Evolutionary conservation across 2,329 filamentous ascomycete species (phyloP), one percentile per base, ranked within the genome.

Genomic region (Pseudopithomyces chartarum): DNA sequence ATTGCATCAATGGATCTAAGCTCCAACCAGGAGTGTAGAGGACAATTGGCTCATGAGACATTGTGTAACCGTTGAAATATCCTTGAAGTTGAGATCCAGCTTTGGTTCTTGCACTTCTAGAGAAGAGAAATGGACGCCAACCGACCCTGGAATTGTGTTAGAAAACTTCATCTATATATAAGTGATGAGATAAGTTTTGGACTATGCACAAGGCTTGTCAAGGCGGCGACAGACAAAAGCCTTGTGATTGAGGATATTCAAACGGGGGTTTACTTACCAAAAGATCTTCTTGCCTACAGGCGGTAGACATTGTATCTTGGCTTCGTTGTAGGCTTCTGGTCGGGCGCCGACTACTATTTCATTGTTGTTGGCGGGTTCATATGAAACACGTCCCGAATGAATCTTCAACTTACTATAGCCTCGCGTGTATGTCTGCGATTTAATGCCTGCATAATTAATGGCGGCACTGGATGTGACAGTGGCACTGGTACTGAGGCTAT

Each of bases 21-120:
- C 60, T 70, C 66, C 70, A 70, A 2, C 70, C 70, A 6, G 68
- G 51, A 0, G 70, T 73, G 8, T 55, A 62, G 13, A 73, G 47
- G 6, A 58, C 61, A 10, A 73, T 46, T 2, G 56, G 55, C 11
- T 66, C 64, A 19, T 59, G 62, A 4, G 62, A 45, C 20, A 58
- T 54, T 5, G 62, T 61, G 10, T 52, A 45, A 11, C 34, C 11
- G 13, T 29, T 22, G 19, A 36, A 5, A 15, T 19, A 13, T 42
- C 13, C 32, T n/a, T 23, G 32, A 26, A 22, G 19, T 17, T 10
- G 7, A 22, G 20, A 23, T 34, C 8, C 6, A 5, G 8, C 38
- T 6, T 13, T 23, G 7, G 19, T 49, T 15, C 5, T n/a, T 19
- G 63, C 63, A 8, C 58, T 43, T 7, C 68, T 62, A 13, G 63